Conservation (phyloP, 495 filamentous ascomycete species). For the Rhypophila decipiens region DNA sequence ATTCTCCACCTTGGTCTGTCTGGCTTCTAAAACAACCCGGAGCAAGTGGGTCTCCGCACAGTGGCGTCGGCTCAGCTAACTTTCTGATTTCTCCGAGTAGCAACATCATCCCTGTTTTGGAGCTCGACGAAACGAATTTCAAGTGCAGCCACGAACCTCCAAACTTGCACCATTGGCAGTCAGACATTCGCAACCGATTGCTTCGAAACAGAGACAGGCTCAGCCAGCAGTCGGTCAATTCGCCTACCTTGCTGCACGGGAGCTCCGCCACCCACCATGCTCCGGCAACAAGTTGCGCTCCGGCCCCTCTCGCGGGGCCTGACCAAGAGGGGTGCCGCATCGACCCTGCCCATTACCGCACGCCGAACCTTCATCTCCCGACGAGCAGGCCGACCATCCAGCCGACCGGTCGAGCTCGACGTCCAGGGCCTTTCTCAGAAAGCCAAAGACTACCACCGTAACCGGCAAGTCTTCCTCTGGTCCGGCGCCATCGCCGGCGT, state of each 20-base stretch:
- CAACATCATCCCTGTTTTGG: too few relatives aligned
- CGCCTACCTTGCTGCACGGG: background rate
- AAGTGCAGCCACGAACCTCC: too few relatives aligned
- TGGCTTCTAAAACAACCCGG: too few relatives aligned
- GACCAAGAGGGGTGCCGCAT: background rate
- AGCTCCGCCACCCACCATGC: slow-evolving; percentile 11
- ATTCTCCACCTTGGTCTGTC: too few relatives aligned
- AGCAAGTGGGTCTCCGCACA: too few relatives aligned
- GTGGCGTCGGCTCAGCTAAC: too few relatives aligned
- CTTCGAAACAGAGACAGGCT: too few relatives aligned
- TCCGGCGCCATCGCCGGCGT: slow-evolving; percentile 42
- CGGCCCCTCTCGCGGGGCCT: slow-evolving; percentile 6
- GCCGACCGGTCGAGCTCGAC: slow-evolving; percentile 40
- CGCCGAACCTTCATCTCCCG: slow-evolving; percentile 33
- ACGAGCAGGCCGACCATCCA: slow-evolving; percentile 7
- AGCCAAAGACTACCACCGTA: slow-evolving; percentile 36
- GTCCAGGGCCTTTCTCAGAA: slow-evolving; percentile 34
- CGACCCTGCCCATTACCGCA: slow-evolving; percentile 2
- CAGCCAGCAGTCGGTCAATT: background rate
- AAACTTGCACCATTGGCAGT: too few relatives aligned
- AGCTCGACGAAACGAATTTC: too few relatives aligned
- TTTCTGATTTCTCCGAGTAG: too few relatives aligned
- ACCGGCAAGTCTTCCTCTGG: slow-evolving; percentile 40
- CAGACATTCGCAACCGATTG: too few relatives aligned
- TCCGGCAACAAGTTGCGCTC: slow-evolving; percentile 15